Percentiles rank a stretch among this genome's conserved stretches.
Evolutionary conservation across 1,284 basidiomycete species (phyloP).

Genomic region (Mycena sp.): DNA sequence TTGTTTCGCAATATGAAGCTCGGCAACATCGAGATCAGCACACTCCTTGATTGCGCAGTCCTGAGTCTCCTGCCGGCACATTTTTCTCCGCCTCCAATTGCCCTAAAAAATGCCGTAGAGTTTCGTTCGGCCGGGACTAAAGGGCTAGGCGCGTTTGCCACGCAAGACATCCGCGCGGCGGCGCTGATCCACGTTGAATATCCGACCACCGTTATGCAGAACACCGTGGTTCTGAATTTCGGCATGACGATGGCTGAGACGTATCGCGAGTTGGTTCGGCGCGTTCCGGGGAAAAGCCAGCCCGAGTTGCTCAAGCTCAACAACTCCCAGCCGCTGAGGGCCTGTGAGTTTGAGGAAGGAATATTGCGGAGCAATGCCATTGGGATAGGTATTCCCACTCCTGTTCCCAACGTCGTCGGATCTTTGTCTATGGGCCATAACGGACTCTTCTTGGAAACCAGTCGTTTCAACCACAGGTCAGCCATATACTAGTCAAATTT

Average conservation of each 20-base stretch:
- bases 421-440: constrained; percentile 23
- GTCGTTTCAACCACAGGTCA: constrained; percentile 28
- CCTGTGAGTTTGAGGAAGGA: constrained; percentile 19
- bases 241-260: constrained; percentile 15
- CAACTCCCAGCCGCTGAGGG: constrained; percentile 14
- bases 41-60: constrained; percentile 21
- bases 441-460: constrained; percentile 20
- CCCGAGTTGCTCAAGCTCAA: constrained; percentile 15
- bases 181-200: constrained; percentile 22
- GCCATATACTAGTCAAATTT: neutral
- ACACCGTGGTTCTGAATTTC: constrained; percentile 21
- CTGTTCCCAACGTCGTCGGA: neutral
- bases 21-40: constrained; percentile 19
- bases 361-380: constrained; percentile 21
- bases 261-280: constrained; percentile 19
- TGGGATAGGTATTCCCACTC: constrained; percentile 12
- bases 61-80: constrained; percentile 15
- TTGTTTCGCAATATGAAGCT: constrained; percentile 25
- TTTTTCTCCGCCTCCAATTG: constrained; percentile 8
- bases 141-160: constrained; percentile 19
- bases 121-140: constrained; percentile 7
- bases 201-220: constrained; percentile 20
- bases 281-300: constrained; percentile 9
- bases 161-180: constrained; percentile 11
- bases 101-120: constrained; percentile 21